Conservation (phyloP, 352 stramenopile genomes). For the Phytophthora foliorum region DNA sequence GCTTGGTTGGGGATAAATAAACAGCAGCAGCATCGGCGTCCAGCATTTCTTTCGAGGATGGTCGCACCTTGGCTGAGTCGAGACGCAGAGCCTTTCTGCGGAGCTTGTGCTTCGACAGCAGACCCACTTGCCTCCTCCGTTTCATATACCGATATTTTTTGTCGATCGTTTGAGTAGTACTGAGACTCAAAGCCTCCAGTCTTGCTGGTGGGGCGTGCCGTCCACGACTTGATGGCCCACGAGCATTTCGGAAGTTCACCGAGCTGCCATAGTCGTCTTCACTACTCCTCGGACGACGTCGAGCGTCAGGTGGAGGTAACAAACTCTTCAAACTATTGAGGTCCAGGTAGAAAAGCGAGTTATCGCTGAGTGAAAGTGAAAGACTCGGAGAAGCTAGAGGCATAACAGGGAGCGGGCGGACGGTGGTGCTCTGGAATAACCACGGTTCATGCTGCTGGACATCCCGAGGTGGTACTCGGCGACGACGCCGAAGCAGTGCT, state of each 20-base stretch:
- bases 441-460: slow-evolving; percentile 59
- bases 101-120: slow-evolving; percentile 25
- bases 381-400: slow-evolving; percentile 21
- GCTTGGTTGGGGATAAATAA: slow-evolving; percentile 19
- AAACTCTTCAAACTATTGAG: slow-evolving; percentile 71
- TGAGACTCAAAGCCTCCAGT: slow-evolving; percentile 57
- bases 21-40: slow-evolving; percentile 16
- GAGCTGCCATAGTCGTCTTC: slow-evolving; percentile 25
- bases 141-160: slow-evolving; percentile 17
- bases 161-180: slow-evolving; percentile 4
- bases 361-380: slow-evolving; percentile 32
- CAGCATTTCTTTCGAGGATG: slow-evolving; percentile 28
- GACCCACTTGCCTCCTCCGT: slow-evolving; percentile 16
- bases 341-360: slow-evolving; percentile 75
- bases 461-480: slow-evolving; percentile 27
- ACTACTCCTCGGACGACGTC: slow-evolving; percentile 35
- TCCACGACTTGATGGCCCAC: slow-evolving; percentile 19
- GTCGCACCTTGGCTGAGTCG: slow-evolving; percentile 48
- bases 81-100: slow-evolving; percentile 63
- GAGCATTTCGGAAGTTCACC: slow-evolving; percentile 1
- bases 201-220: slow-evolving; percentile 35
- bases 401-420: slow-evolving; percentile 37
- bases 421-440: slow-evolving; percentile 75
- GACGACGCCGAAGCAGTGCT: slow-evolving; percentile 25
- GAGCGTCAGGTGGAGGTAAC: slow-evolving; percentile 38